Evolutionary conservation across 805 yeast genomes (phyloP), one percentile per base, ranked within the genome.

Genomic region (Millerozyma miso): DNA sequence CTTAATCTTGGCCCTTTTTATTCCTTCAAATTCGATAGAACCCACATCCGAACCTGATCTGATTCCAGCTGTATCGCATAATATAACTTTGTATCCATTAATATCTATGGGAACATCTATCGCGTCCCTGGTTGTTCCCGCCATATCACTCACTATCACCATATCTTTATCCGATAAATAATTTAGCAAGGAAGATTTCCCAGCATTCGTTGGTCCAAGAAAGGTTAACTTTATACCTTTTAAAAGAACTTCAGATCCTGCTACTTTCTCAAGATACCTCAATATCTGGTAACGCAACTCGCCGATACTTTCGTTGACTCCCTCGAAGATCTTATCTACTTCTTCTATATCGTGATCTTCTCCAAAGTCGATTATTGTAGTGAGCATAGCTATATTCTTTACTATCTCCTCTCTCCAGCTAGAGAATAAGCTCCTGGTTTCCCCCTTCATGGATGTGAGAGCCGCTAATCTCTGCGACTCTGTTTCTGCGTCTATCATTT

Each of bases 61-160:
- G 3, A 93, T 77, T 0, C 99, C 99, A 0, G 99, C 99, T 0
- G 98, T 90, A 59, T 93, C 99, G 3, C 95, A 88, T 17, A 90
- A 62, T 2, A 88, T 71, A 0, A 88, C 84, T 58, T 90, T 91
- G 60, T 73, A 88, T 0, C 99, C 99, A 29, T 76, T 74, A 2
- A 93, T 77, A 55, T 90, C 90, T 20, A 93, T 56, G 0, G 88
- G 85, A 1, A 88, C 78, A 50, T 89, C 95, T 18, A 93, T 76
- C 0, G 87, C 67, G 56, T 93, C 99, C 54, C 99, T 73, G 0
- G 99, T 93, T 0, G 99, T 93, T 0, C 99, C 99, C 1, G 96
- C 95, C 4, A 86, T 77, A 32, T 81, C 81, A 57, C 97, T 88
- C 1, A 93, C 98, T 32, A 93, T 88, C 0, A 97, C 95, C 14